Base-by-base conservation (phyloP, 768 basidiomycete genomes). In the Suillus placidus region DNA sequence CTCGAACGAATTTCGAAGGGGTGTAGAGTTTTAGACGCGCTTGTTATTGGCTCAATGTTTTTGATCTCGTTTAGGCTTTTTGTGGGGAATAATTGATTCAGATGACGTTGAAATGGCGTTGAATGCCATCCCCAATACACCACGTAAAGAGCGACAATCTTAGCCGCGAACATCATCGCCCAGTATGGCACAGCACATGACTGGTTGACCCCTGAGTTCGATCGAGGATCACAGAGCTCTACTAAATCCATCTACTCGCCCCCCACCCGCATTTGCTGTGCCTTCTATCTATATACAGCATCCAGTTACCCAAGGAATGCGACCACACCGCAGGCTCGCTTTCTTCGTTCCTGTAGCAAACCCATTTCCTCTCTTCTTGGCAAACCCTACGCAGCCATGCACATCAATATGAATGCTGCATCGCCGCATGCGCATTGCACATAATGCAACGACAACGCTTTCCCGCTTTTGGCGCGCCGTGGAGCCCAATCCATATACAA, bases 371-470 rank as follows among this genome's bases (percentile, higher is more conserved):
- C 26, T 60, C 58, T 42, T 40, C 58, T 60, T 30, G 58, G 58
- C 38, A 60, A 60, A 30, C 58, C 57, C 58, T 40, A 42, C 38
- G 26, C 40, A 42, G 38, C 18, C 58, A 20, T 20, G 26, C 26
- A 18, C 57, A 60, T 60, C 58, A 42, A 30, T 40, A 60, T 60
- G 26, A 42, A 30, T 23, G 40, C 18, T 42, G 18, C 58, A 60
- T 60, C 58, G 58, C 58, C 38, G 58, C 58, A 60, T 38, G 38
- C 40, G 58, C 58, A 12, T 60, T 60, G 58, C 58, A 60, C 18
- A 42, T 20, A 60, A 42, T 30, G 10, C 12, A 20, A 12, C 38
- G 40, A 60, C 58, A 60, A 60, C 40, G 12, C 58, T 60, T 60
- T 42, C 58, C 58, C 58, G 40, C 58, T 60, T 60, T 60, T 40